Conservation (phyloP, 2,329 filamentous ascomycete species). For the Fusarium continuum region DNA sequence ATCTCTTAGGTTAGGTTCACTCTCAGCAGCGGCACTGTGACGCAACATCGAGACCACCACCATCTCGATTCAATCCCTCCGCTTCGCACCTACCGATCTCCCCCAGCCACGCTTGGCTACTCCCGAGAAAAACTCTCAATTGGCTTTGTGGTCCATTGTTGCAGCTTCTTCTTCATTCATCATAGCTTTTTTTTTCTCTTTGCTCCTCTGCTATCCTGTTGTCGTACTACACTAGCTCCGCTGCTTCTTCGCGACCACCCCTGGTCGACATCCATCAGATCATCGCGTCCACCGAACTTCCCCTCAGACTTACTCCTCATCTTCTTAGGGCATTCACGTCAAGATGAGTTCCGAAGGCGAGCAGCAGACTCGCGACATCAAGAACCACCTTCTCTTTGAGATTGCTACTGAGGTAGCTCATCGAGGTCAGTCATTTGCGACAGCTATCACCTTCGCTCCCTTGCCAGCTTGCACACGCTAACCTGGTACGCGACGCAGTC, state of each 20-base stretch:
- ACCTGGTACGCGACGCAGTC: conserved; percentile 62
- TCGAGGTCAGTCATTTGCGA: conserved; percentile 70
- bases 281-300: conserved; percentile 23
- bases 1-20: conserved; percentile 30
- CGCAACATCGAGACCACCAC: conserved; percentile 42
- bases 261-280: conserved; percentile 32
- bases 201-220: conserved; percentile 2
- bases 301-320: conserved; percentile 18
- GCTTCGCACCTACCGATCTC: conserved; percentile 35
- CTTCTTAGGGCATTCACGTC: conserved; percentile 26
- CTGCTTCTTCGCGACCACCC: conserved; percentile 14
- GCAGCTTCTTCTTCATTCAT: conserved; percentile 38
- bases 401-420: conserved; percentile 97
- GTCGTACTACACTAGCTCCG: conserved; percentile 6
- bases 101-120: conserved; percentile 37
- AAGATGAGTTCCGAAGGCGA: conserved; percentile 59
- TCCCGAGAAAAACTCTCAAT: conserved; percentile 40
- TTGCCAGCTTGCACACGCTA: conserved; percentile 20
- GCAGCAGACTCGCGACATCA: conserved; percentile 74
- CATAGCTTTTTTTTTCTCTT: conserved; percentile 26
- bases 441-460: conserved; percentile 12
- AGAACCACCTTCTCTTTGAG: conserved; percentile 96
- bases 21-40: conserved; percentile 42
- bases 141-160: conserved; percentile 31
- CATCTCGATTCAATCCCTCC: conserved; percentile 37